Percentiles rank a stretch among this genome's conserved stretches.
Conservation (phyloP, 805 yeast genomes). For the Wickerhamiella azymoides region DNA sequence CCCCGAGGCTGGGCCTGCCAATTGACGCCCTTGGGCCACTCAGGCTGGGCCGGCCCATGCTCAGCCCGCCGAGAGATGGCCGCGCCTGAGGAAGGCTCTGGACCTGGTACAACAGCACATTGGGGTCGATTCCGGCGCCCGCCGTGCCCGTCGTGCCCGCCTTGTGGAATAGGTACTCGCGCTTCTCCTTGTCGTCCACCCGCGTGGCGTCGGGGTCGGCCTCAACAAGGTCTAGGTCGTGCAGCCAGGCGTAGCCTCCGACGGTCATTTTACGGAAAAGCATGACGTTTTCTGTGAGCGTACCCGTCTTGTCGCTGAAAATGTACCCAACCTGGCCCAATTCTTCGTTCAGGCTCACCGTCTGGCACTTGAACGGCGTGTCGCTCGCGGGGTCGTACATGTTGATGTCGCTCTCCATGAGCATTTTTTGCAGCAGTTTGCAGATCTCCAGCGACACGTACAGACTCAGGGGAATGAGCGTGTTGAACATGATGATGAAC, state of each 20-base stretch:
- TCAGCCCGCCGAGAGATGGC: conserved; percentile 4
- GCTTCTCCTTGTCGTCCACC: neutral
- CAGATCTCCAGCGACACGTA: conserved; percentile 95
- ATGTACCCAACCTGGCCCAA: conserved; percentile 92
- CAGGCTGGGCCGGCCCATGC: conserved; percentile 9
- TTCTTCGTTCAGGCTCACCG: conserved; percentile 92
- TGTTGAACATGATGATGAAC: conserved; percentile 91
- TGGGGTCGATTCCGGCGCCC: conserved; percentile 10
- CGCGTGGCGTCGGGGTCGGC: conserved; percentile 14
- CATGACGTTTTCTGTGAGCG: conserved; percentile 91
- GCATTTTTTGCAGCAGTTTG: conserved; percentile 69
- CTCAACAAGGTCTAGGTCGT: conserved; percentile 44
- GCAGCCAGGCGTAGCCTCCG: conserved; percentile 82
- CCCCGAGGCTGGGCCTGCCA: neutral
- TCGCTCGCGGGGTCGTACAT: conserved; percentile 77
- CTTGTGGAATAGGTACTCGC: conserved; percentile 18
- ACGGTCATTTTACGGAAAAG: conserved; percentile 77
- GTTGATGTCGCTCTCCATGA: conserved; percentile 82
- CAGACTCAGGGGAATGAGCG: conserved; percentile 84
- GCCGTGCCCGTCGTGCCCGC: too few relatives aligned
- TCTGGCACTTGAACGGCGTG: conserved; percentile 88
- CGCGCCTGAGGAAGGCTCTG: conserved; percentile 16
- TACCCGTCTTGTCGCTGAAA: conserved; percentile 95
- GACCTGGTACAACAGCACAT: conserved; percentile 16
- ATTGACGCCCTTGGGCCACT: neutral